These are phyloP conservation scores for Hypoxylon lenormandii DNA, from an alignment of 495 filamentous ascomycete species.

Conservation along the genomic window DNA sequence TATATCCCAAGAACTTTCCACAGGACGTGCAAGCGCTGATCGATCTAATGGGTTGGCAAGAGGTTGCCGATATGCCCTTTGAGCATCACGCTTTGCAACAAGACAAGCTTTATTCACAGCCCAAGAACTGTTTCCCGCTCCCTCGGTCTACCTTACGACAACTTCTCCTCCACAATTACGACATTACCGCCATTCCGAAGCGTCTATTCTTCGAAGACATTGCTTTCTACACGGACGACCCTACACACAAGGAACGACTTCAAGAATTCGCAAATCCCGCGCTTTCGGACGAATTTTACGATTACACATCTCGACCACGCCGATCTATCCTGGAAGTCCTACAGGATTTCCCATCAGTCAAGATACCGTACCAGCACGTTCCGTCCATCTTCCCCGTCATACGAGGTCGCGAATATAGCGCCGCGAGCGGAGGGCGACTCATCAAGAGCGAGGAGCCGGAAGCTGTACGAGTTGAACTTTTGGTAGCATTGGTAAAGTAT, in stretches of 20 bases:
- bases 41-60: constrained; percentile 77
- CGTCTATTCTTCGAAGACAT: constrained; percentile 84
- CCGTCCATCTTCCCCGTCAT: constrained; percentile 79
- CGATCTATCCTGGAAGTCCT: constrained; percentile 91
- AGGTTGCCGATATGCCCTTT: constrained; percentile 72
- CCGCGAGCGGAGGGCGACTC: constrained; percentile 75
- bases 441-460: neutral
- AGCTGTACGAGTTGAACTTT: constrained; percentile 72
- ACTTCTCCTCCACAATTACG: constrained; percentile 82
- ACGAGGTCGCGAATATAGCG: constrained; percentile 85
- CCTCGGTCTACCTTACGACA: constrained; percentile 74
- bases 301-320: constrained; percentile 92
- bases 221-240: constrained; percentile 76
- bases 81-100: constrained; percentile 59
- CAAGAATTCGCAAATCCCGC: constrained; percentile 80
- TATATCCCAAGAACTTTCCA: constrained; percentile 88
- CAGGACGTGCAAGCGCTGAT: constrained; percentile 81
- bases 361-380: constrained; percentile 79
- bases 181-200: constrained; percentile 87
- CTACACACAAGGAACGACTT: constrained; percentile 81
- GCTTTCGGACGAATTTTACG: constrained; percentile 88
- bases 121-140: constrained; percentile 50
- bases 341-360: constrained; percentile 86
- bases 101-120: constrained; percentile 36
- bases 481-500: constrained; percentile 93